Evolutionary conservation across 1,284 basidiomycete species (phyloP), one percentile per base, ranked within the genome.

Genomic region (Takashimella koratensis): DNA sequence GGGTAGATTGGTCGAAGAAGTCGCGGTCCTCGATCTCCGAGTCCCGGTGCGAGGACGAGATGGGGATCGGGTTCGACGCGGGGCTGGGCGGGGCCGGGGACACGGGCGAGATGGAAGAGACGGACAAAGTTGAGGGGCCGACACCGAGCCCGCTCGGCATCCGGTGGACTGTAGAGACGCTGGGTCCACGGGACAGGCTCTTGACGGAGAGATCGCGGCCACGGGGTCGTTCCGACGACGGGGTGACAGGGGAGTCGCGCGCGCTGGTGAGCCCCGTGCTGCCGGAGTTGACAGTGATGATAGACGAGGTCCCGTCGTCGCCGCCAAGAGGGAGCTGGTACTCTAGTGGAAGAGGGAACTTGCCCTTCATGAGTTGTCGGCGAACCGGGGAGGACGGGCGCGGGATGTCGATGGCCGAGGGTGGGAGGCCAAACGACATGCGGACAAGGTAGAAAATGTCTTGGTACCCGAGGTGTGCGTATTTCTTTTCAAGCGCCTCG

Each of bases 381-480:
- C 53, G 47, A 3, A 61, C 54, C 4, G 58, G 47, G 6, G 47
- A 46, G 23, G 58, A 53, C 3, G 65, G 65, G 10, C 52, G 43
- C 8, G 64, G 60, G 11, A 67, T 27, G 11, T 27, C 40, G 2
- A 61, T 22, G 3, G 52, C 27, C 5, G 59, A 60, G 0, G 64
- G 59, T 1, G 64, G 65, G 6, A 67, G 56, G 26, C 47, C 19
- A 8, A 67, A 51, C 13, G 62, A 57, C 1, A 67, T 48, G 12
- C 65, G 52, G 13, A 53, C 49, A 4, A 67, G 46, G 48, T 67
- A 67, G 57, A 67, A 67, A 21, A 65, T 52, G 49, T 67, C 65
- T 42, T 63, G 60, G 43, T 52, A 65, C 3, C 65, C 65, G 11
- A 56, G 53, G 10, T 47, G 53, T 1, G 59, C 62, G 30, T 65